Conservation (phyloP, 805 yeast species). For the Lipomyces japonicus region DNA sequence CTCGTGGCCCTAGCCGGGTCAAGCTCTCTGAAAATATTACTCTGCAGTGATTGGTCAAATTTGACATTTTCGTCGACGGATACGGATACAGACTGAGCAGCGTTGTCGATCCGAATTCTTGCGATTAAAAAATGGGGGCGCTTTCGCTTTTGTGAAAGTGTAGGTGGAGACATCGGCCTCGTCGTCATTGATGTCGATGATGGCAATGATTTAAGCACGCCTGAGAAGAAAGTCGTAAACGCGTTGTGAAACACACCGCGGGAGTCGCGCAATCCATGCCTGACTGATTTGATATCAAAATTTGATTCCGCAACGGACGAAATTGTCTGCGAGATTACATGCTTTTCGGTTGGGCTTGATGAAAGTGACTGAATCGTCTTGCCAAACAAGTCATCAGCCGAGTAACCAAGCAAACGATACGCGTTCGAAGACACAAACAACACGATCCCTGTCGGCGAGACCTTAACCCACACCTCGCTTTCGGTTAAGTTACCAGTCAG, state of each 20-base stretch:
- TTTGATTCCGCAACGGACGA: not conserved
- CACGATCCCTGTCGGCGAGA: conserved; percentile 13
- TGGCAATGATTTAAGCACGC: not conserved
- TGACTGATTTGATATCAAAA: conserved; percentile 1
- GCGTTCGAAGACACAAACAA: conserved; percentile 8
- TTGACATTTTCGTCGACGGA: not conserved
- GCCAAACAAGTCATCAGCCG: conserved; percentile 6
- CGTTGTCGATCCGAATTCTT: conserved; percentile 2
- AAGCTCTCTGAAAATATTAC: conserved; percentile 12
- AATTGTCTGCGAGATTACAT: not conserved
- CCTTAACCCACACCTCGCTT: conserved; percentile 9
- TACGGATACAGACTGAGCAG: not conserved
- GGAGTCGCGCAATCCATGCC: conserved; percentile 2
- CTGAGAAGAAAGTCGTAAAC: conserved; percentile 2
- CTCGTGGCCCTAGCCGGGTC: conserved; percentile 14
- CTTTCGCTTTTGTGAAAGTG: too few relatives aligned
- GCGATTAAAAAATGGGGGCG: conserved; percentile 4
- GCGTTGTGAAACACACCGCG: conserved; percentile 5
- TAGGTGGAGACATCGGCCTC: not conserved
- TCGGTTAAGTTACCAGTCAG: not conserved
- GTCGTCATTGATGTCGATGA: not conserved
- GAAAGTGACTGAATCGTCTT: conserved; percentile 5
- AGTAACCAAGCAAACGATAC: conserved; percentile 1
- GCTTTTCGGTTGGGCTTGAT: conserved; percentile 1
- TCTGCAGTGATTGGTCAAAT: not conserved